Evolutionary conservation across 148 eudicot genomes (phyloP), one percentile per base, ranked within the genome.

Genomic region (Linanthus parryae): DNA sequence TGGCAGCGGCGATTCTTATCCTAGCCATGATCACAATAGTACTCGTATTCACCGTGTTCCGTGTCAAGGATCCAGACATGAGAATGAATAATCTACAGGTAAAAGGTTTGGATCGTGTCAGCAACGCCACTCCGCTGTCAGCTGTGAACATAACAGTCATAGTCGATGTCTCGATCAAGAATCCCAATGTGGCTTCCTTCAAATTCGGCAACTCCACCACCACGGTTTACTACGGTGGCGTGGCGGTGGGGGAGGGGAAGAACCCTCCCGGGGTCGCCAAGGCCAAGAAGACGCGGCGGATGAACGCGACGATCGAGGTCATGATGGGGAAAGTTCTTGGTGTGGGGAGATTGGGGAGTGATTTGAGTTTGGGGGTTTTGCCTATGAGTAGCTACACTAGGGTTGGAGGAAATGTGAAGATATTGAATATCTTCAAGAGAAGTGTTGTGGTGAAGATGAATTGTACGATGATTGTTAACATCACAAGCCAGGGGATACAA

Each of bases 21-120:
- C 12, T 25, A 25, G 42, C 40, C 24, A n/a, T 52, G 6, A 62
- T 58, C 2, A 21, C 54, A 7, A 5, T 67, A 1, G 49, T 63
- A 42, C 25, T 72, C 19, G 43, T 58, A 21, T 67, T 72, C 61
- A 72, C 77, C n/a, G 63, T 72, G 15, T 72, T 72, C 61, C 58
- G 37, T 43, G 52, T 72, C 15, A 58, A 62, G 20, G 55, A 58
- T 22, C 77, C 77, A 0, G 28, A 44, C 36, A 62, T 67, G 2
- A 53, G 18, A 1, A 23, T 72, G 72, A 72, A 72, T 40, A 13
- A 42, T 0, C 52, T 72, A 1, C 33, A 25, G 5, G 18, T 67
- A 22, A 18, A 55, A 24, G 26, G 53, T 15, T 20, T 72, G 12
- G 62, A 67, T 8, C 54, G 57, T 1, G 9, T 40, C 61, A 62